Base-by-base conservation (phyloP, 305 asterid genomes). In the Rubia tinctorum region DNA sequence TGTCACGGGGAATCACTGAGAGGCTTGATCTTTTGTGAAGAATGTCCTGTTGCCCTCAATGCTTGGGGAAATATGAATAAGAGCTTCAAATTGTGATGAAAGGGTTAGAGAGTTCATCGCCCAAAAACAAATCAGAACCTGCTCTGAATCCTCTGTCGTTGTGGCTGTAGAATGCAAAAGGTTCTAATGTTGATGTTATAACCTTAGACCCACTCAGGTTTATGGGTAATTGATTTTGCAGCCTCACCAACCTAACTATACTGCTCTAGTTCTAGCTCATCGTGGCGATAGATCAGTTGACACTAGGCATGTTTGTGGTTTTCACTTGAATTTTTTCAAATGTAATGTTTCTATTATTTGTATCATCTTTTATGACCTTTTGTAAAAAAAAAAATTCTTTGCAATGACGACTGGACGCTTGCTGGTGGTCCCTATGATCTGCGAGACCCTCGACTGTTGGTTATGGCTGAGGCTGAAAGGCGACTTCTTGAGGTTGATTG, bases 91-190 rank as follows among this genome's bases (percentile, higher is more conserved):
- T 58, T 49, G 69, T 75, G 71, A 39, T 43, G 51, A 78, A 66
- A 42, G 81, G 73, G 72, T 59, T 82, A 40, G 94, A 86, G 82
- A 86, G 83, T 84, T 88, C 93, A 27, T 80, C 84, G 44, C 76
- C 85, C 0, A n/a, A 86, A 68, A 70, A 81, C 47, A 87, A 80
- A 73, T 80, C 88, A 45, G 89, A 81, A 43, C 61, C 78, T 12
- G 43, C 83, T 30, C 73, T 60, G 68, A 80, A 91, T 22, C 59
- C 90, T 44, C 79, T 91, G 61, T 96, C 96, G 5, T 90, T 78
- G 43, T 91, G 97, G 98, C 69, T 92, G 87, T 96, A 89, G 79
- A 87, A 76, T 68, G 98, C 93, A 6, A 89, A 88, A 80, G 81
- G 82, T 81, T 68, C 80, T 43, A 76, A 56, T 34, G 56, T 73